These are phyloP conservation scores for Candida piceae DNA, from an alignment of 805 yeast genomes.

Conservation along the genomic window DNA sequence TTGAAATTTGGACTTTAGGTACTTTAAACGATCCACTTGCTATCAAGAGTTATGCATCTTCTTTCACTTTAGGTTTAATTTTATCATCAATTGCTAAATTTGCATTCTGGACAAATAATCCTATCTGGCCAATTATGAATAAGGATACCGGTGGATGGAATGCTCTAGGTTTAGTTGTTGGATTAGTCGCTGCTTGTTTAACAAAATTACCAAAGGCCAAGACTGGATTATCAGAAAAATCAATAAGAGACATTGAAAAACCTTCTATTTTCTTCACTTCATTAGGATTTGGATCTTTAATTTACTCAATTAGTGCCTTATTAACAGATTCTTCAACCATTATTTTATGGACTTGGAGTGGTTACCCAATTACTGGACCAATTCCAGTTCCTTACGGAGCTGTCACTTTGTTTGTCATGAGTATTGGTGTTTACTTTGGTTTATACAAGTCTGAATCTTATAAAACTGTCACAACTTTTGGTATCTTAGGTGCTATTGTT, in stretches of 20 bases:
- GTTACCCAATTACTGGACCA: slow-evolving; percentile 84
- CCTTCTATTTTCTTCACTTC: slow-evolving; percentile 50
- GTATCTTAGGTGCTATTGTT: slow-evolving; percentile 45
- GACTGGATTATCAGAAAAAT: slow-evolving; percentile 1
- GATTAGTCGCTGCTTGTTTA: slow-evolving; percentile 57
- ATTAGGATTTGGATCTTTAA: slow-evolving; percentile 69
- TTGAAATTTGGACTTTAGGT: slow-evolving; percentile 42
- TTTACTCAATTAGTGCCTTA: slow-evolving; percentile 69
- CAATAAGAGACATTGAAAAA: slow-evolving; percentile 6
- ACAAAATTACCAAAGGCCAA: slow-evolving; percentile 32
- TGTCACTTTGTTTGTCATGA: slow-evolving; percentile 53
- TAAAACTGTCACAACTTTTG: slow-evolving; percentile 26
- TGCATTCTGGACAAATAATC: slow-evolving; percentile 79
- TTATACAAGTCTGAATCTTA: slow-evolving; percentile 27
- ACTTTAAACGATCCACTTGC: slow-evolving; percentile 22
- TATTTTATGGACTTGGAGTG: slow-evolving; percentile 96
- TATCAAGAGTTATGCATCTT: slow-evolving; percentile 41
- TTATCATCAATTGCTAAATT: slow-evolving; percentile 71
- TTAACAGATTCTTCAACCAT: slow-evolving; percentile 80
- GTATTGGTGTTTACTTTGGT: slow-evolving; percentile 51
- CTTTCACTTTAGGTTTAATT: slow-evolving; percentile 68
- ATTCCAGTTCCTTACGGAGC: slow-evolving; percentile 83
- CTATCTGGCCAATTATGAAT: slow-evolving; percentile 95
- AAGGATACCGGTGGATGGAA: slow-evolving; percentile 83
- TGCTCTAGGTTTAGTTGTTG: slow-evolving; percentile 58